These are phyloP conservation scores for Glycyrrhiza uralensis DNA, from an alignment of 306 rosid species.

Conservation along the genomic window DNA sequence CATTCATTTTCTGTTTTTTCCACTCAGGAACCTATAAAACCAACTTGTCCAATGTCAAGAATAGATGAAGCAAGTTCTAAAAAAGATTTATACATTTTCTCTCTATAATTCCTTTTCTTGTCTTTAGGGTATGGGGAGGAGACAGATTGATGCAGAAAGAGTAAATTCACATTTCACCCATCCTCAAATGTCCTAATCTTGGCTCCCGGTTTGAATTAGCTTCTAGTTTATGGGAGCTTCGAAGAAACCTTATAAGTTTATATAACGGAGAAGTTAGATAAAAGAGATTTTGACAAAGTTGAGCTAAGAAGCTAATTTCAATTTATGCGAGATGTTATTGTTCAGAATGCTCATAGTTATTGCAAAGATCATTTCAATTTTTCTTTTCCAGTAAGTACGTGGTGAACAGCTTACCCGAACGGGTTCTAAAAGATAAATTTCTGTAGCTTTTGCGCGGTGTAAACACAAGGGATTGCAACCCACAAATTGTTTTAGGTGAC, in stretches of 20 bases:
- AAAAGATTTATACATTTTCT: too few relatives aligned
- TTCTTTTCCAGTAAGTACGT: neutral
- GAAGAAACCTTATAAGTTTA: neutral
- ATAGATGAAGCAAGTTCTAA: too few relatives aligned
- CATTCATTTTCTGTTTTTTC: conserved; percentile 30
- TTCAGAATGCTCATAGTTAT: neutral
- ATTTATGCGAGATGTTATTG: neutral
- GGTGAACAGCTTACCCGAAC: neutral
- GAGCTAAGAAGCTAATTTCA: neutral
- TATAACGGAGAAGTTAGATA: neutral
- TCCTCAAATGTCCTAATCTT: neutral
- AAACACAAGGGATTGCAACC: neutral
- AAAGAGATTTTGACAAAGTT: neutral
- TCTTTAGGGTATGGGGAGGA: too few relatives aligned
- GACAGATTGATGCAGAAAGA: too few relatives aligned
- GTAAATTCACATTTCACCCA: neutral
- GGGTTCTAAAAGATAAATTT: neutral
- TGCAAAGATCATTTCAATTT: neutral
- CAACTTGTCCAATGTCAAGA: conserved; percentile 21
- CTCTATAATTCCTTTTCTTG: too few relatives aligned
- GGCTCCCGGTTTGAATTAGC: neutral
- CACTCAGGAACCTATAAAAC: conserved; percentile 43
- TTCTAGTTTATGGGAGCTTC: neutral
- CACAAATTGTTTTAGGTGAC: neutral
- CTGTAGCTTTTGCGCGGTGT: neutral